A percentile compares a stretch with the other conserved stretches of the same genome.
Conservation (phyloP, 768 basidiomycete species). For the Punctularia strigosozonata region DNA sequence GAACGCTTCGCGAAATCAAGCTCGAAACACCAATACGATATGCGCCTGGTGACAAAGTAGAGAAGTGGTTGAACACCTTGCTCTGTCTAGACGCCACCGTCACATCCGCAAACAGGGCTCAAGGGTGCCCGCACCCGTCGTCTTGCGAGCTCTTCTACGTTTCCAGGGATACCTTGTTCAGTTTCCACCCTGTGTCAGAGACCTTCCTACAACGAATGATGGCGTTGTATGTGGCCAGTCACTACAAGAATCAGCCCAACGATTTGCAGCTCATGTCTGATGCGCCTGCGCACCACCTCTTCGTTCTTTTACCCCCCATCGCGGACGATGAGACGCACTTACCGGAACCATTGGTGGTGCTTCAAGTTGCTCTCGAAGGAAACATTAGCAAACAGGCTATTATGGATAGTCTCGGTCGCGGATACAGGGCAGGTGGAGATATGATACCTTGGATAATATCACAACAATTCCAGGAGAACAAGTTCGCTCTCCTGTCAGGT, state of each 20-base stretch:
- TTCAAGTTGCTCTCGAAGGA: constrained; percentile 95
- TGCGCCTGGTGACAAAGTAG: constrained; percentile 72
- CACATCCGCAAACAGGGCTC: constrained; percentile 34
- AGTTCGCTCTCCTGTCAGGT: constrained; percentile 86
- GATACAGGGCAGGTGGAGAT: constrained; percentile 82
- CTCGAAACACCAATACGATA: constrained; percentile 95
- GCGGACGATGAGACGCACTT: constrained; percentile 83
- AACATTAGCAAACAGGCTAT: constrained; percentile 79
- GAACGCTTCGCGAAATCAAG: constrained; percentile 85
- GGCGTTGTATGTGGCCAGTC: constrained; percentile 93
- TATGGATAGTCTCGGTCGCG: constrained; percentile 75
- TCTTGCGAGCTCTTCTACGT: constrained; percentile 94
- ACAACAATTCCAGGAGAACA: constrained; percentile 92
- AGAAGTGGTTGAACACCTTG: constrained; percentile 86
- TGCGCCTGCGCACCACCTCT: constrained; percentile 93
- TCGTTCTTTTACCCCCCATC: constrained; percentile 88
- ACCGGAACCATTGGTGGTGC: constrained; percentile 89
- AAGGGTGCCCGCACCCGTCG: constrained; percentile 91
- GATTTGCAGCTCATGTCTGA: constrained; percentile 96
- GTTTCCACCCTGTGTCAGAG: constrained; percentile 95
- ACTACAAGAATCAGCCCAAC: constrained; percentile 99
- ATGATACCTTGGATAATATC: constrained; percentile 96
- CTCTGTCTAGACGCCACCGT: constrained; percentile 86
- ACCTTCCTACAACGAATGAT: constrained; percentile 97
- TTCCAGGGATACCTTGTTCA: constrained; percentile 91